A percentile compares a stretch with the other conserved stretches of the same genome.
These are phyloP conservation scores for Kurtzmaniella quercitrusa DNA, from an alignment of 1,139 yeast species.

Conservation along the genomic window DNA sequence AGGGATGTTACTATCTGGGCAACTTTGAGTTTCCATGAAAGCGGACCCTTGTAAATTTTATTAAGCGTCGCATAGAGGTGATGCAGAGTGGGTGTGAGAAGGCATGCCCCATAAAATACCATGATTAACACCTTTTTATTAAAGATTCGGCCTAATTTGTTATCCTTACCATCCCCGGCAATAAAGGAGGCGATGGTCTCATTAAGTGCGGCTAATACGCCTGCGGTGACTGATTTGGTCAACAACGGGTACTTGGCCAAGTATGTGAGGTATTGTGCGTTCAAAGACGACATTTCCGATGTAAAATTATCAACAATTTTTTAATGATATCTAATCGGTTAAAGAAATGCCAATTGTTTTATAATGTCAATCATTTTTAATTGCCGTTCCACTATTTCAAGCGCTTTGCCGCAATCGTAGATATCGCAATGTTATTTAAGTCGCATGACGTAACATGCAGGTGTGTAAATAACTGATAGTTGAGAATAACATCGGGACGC, in stretches of 20 bases:
- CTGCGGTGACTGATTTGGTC: constrained; percentile 61
- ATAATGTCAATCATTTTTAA: not conserved
- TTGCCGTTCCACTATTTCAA: too few relatives aligned
- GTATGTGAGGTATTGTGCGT: constrained; percentile 34
- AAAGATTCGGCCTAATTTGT: constrained; percentile 33
- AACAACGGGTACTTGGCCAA: constrained; percentile 50
- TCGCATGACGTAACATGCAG: not conserved
- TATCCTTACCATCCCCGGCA: constrained; percentile 36
- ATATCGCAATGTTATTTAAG: not conserved
- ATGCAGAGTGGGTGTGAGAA: constrained; percentile 76
- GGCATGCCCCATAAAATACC: constrained; percentile 67
- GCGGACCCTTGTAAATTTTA: constrained; percentile 37
- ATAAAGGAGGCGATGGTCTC: constrained; percentile 54
- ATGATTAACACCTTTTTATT: constrained; percentile 54
- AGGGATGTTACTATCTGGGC: constrained; percentile 60
- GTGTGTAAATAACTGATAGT: not conserved
- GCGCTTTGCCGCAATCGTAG: not conserved
- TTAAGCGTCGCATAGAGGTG: constrained; percentile 49
- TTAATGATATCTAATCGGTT: not conserved
- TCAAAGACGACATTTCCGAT: constrained; percentile 8
- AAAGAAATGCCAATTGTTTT: not conserved
- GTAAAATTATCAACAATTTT: not conserved
- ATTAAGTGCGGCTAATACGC: constrained; percentile 52
- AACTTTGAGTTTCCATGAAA: constrained; percentile 37
- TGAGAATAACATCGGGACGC: not conserved